Evolutionary conservation across 164 flowering plant species (phyloP).

Genomic region (Cinnamomum micranthum): DNA sequence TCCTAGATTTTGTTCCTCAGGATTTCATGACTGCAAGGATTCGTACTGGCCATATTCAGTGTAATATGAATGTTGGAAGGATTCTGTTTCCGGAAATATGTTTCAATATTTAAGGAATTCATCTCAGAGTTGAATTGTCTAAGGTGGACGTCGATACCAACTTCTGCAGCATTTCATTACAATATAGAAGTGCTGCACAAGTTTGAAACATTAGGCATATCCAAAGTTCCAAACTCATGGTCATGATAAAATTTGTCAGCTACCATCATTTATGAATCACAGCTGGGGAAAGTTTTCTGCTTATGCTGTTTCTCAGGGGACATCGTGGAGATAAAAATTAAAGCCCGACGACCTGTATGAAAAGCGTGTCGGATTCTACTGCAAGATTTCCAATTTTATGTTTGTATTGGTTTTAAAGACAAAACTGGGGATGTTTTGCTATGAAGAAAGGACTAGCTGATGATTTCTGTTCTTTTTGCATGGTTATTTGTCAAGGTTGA

Average conservation of each 20-base stretch:
- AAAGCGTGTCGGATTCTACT: not conserved
- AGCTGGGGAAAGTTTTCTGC: not conserved
- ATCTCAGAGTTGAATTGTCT: not conserved
- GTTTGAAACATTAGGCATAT: not conserved
- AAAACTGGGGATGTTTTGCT: not conserved
- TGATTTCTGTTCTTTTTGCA: slow-evolving; percentile 1
- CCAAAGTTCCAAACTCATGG: not conserved
- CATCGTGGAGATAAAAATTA: not conserved
- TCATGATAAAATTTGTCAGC: not conserved
- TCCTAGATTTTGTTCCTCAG: too few species aligned
- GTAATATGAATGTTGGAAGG: not conserved
- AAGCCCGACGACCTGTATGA: not conserved
- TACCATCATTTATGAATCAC: not conserved
- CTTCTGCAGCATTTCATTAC: not conserved
- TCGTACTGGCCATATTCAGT: not conserved
- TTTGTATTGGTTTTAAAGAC: not conserved
- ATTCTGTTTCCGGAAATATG: not conserved
- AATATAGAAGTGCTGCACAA: not conserved
- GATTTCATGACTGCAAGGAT: not conserved
- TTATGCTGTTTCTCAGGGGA: not conserved
- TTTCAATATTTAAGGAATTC: not conserved
- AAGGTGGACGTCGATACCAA: not conserved
- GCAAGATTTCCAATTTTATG: not conserved
- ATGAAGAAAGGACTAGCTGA: not conserved
- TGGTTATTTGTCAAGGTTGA: not conserved